Percentiles rank a stretch among this genome's conserved stretches.
phyloP scores from a whole-genome alignment of 75 land plant genomes.

The Larix kaempferi region DNA sequence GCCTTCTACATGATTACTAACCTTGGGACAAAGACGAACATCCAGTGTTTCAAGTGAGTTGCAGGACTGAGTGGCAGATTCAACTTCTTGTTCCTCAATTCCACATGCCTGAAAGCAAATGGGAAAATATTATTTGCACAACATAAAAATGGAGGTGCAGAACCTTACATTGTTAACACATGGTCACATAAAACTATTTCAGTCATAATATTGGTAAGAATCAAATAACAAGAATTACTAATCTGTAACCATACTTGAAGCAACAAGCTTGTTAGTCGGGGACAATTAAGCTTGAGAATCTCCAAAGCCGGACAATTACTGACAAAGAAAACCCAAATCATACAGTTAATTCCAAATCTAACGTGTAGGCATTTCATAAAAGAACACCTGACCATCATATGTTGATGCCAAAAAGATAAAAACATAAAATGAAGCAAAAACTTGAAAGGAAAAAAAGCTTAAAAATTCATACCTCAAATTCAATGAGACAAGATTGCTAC shows the following conservation, averaged over 20 bases:
- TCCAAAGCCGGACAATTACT: conserved; percentile 89
- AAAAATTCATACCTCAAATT: conserved; percentile 79
- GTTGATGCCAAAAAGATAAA: too few species aligned
- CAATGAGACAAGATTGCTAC: conserved; percentile 63
- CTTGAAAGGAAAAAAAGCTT: too few species aligned
- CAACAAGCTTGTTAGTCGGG: conserved; percentile 70
- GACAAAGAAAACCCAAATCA: background rate
- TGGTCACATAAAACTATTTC: background rate
- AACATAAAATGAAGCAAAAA: background rate
- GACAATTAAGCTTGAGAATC: conserved; percentile 75
- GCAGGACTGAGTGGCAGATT: background rate
- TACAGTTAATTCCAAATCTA: too few species aligned
- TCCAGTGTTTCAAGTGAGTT: background rate
- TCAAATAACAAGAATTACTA: too few species aligned
- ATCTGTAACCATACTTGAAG: conserved; percentile 60
- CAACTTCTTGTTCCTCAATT: conserved; percentile 6
- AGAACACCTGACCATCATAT: too few species aligned
- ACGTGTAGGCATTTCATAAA: too few species aligned
- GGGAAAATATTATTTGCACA: background rate
- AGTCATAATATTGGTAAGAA: background rate
- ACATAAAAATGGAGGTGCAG: background rate
- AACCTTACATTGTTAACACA: background rate
- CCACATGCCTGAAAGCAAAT: conserved; percentile 8
- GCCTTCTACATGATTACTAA: background rate
- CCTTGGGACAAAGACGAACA: background rate